Percentiles rank a stretch among this genome's conserved stretches.
phyloP scores from a whole-genome alignment of 1,139 yeast species.

The Pneumocystis murina region DNA sequence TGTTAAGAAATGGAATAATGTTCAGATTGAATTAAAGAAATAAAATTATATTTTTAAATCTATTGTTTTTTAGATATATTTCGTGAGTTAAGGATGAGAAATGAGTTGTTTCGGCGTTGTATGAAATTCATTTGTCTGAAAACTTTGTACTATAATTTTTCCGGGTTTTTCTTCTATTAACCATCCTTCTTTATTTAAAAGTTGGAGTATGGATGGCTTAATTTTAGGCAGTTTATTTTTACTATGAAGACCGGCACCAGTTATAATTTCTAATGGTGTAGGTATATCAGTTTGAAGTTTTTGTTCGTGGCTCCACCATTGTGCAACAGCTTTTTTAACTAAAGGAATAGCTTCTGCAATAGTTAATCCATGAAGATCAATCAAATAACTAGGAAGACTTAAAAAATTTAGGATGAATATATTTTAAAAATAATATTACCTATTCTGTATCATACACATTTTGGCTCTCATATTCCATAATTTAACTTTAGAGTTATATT shows the following conservation, averaged over 20 bases:
- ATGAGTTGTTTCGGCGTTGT: slow-evolving; percentile 27
- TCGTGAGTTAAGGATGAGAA: slow-evolving; percentile 44
- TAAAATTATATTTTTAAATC: slow-evolving; percentile 44
- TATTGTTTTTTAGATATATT: background rate
- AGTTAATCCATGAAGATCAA: slow-evolving; percentile 16
- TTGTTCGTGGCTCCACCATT: slow-evolving; percentile 14
- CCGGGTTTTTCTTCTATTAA: slow-evolving; percentile 5
- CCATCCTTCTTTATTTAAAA: slow-evolving; percentile 15
- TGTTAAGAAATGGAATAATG: slow-evolving; percentile 43
- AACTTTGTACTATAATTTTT: background rate
- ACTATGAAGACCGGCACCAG: slow-evolving; percentile 17
- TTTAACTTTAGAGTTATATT: background rate
- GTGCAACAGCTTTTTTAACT: slow-evolving; percentile 9
- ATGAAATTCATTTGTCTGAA: background rate
- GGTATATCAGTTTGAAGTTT: slow-evolving; percentile 1
- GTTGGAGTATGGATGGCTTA: slow-evolving; percentile 12
- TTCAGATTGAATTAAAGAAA: slow-evolving; percentile 79
- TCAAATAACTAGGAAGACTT: slow-evolving; percentile 3
- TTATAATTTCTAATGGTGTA: slow-evolving; percentile 13
- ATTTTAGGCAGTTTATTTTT: slow-evolving; percentile 12
- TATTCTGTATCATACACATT: background rate
- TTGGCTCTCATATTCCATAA: background rate
- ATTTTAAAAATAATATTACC: background rate
- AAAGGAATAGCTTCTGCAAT: slow-evolving; percentile 14
- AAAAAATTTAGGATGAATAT: background rate